Evolutionary conservation across 306 rosid species (phyloP).

Genomic region (Trifolium dubium): DNA sequence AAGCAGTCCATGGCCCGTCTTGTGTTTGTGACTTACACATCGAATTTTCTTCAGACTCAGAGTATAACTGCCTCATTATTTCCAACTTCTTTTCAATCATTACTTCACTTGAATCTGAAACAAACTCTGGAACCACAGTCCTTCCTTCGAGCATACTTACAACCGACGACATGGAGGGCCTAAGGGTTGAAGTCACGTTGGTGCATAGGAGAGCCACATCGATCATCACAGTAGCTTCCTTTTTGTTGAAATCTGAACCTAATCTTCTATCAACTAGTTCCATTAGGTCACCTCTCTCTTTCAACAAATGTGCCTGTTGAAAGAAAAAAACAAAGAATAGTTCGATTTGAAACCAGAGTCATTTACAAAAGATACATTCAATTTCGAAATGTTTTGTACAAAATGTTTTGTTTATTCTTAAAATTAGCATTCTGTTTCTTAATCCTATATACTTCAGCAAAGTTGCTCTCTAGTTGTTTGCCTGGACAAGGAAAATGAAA

Average conservation of each 20-base stretch:
- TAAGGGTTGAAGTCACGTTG: conserved; percentile 24
- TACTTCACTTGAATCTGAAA: conserved; percentile 38
- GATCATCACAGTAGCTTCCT: conserved; percentile 41
- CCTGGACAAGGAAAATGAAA: neutral
- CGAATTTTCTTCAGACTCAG: conserved; percentile 24
- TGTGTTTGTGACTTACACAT: neutral
- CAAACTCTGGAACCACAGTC: conserved; percentile 27
- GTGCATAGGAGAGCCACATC: conserved; percentile 50
- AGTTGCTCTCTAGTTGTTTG: neutral
- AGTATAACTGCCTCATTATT: conserved; percentile 39
- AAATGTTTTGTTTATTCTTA: no score
- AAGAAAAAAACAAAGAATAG: neutral
- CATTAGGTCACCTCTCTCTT: conserved; percentile 41
- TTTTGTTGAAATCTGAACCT: conserved; percentile 37
- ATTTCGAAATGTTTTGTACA: neutral
- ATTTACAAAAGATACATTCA: neutral
- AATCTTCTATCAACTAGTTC: conserved; percentile 45
- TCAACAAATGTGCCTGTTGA: conserved; percentile 42
- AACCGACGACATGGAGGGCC: conserved; percentile 47
- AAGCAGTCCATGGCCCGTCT: conserved; percentile 17
- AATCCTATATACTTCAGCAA: neutral
- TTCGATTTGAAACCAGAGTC: neutral
- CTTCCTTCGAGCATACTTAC: conserved; percentile 49
- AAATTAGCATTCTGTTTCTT: conserved; percentile 2
- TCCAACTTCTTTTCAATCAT: conserved; percentile 43